Percentiles rank a stretch among this genome's conserved stretches.
These are phyloP conservation scores for Candida labiduridarum DNA, from an alignment of 1,139 yeast species.

Conservation along the genomic window DNA sequence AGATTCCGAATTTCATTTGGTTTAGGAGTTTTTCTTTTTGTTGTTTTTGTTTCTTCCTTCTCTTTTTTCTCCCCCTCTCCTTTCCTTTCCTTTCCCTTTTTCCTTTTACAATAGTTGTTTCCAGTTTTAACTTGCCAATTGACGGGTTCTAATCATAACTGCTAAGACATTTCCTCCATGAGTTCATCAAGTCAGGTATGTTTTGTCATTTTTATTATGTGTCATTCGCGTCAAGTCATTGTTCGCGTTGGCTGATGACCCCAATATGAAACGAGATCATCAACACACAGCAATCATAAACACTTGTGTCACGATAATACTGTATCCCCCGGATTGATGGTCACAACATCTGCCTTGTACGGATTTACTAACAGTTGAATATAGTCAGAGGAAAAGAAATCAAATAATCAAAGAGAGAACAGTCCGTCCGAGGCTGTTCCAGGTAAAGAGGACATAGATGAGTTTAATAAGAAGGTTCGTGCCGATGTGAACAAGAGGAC, in stretches of 20 bases:
- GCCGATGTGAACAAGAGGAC: constrained; percentile 18
- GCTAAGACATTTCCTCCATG: not conserved
- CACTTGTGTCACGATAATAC: not conserved
- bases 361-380: not conserved
- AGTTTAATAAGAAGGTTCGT: constrained; percentile 27
- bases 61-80: not conserved
- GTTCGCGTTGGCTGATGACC: not conserved
- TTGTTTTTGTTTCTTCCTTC: not conserved
- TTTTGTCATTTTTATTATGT: not conserved
- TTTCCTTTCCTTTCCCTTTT: not conserved
- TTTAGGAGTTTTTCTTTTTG: not conserved
- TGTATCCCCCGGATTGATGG: too few species aligned
- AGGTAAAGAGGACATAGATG: constrained; percentile 34
- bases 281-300: not conserved
- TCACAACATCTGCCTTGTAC: not conserved
- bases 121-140: not conserved
- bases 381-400: constrained; percentile 4
- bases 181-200: constrained; percentile 4
- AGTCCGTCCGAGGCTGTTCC: constrained; percentile 8
- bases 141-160: not conserved
- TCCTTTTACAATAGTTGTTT: not conserved
- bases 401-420: not conserved
- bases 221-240: not conserved
- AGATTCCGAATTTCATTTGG: constrained; percentile 5
- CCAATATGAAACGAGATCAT: not conserved